These are phyloP conservation scores for Scheffersomyces quercinus DNA, from an alignment of 1,139 yeast species.

Conservation along the genomic window DNA sequence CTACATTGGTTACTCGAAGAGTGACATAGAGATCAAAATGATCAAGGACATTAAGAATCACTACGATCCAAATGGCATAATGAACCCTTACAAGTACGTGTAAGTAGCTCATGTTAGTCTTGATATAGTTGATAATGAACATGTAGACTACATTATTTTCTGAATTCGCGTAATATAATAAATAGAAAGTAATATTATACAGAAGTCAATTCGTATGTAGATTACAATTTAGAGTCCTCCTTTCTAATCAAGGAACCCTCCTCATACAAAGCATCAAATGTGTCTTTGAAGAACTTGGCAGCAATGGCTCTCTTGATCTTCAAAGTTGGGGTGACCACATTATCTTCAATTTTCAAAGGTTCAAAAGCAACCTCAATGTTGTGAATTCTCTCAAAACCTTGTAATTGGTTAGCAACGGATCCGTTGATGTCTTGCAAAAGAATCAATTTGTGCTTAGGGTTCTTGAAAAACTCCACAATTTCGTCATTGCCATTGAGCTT, in stretches of 20 bases:
- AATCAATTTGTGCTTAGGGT: constrained; percentile 25
- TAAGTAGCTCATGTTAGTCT: constrained; percentile 15
- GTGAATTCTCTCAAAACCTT: constrained; percentile 64
- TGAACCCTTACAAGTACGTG: constrained; percentile 91
- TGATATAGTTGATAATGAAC: not conserved
- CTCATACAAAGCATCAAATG: constrained; percentile 55
- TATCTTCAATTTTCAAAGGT: constrained; percentile 65
- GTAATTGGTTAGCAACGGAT: constrained; percentile 23
- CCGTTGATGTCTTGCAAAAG: constrained; percentile 31
- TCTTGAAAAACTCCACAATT: constrained; percentile 28
- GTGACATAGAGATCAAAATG: constrained; percentile 62
- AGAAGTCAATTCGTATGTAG: not conserved
- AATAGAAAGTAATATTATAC: not conserved
- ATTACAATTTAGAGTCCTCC: constrained; percentile 17
- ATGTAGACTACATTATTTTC: not conserved
- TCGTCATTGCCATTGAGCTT: constrained; percentile 20
- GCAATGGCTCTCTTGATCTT: constrained; percentile 69
- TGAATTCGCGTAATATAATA: not conserved
- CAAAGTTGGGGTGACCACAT: constrained; percentile 72
- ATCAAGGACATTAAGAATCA: constrained; percentile 76
- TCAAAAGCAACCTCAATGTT: constrained; percentile 61
- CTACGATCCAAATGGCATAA: constrained; percentile 85
- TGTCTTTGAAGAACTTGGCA: constrained; percentile 46
- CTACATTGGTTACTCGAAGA: constrained; percentile 82
- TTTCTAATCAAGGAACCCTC: constrained; percentile 47